Base-by-base conservation (phyloP, 2,329 filamentous ascomycete species). In the Trichocomaceae sp. region DNA sequence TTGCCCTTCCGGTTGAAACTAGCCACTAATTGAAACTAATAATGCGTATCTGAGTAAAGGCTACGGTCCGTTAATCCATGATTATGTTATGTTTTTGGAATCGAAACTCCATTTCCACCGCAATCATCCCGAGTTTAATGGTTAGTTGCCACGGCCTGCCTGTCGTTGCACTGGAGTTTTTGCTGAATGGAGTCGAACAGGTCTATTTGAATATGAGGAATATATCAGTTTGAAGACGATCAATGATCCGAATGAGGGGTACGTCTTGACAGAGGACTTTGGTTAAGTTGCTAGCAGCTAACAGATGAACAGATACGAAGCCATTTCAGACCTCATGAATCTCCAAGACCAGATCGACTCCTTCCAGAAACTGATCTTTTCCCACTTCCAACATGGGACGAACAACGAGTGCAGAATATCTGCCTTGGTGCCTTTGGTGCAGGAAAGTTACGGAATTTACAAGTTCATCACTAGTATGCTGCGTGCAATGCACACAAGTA, bases 401-500 rank as follows among this genome's bases (percentile, higher is more conserved):
- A 95, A 96, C 75, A 99, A 97, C 66, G 93, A 99, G 72, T 97
- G 92, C 72, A 83, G 92, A 59, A 99, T 99, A 65, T 95, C 92
- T 13, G 89, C 93, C 1, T 76, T 99, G 52, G 91, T 97, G 20
- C 90, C 91, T 2, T 77, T 99, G 44, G 93, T 99, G 2, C 90
- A 96, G 69, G 93, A 99, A 77, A 97, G 90, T 70, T 99, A 97
- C 72, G 93, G 93, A 47, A 97, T 99, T 63, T 99, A 99, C 79
- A 97, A 97, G 74, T 99, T 99, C 71, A 91, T 96, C 61, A 99
- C 93, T 0, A 99, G 93, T 86, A 99, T 99, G 93, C 75, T 99
- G 59, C 84, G 93, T 54, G 93, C 93, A 15, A 96, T 99, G 91
- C 92, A 99, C 70, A 92, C 88, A 2, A 90, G 88, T 91, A 77